phyloP scores from a whole-genome alignment of 2,329 filamentous ascomycete genomes.

The Aspergillus unguis region DNA sequence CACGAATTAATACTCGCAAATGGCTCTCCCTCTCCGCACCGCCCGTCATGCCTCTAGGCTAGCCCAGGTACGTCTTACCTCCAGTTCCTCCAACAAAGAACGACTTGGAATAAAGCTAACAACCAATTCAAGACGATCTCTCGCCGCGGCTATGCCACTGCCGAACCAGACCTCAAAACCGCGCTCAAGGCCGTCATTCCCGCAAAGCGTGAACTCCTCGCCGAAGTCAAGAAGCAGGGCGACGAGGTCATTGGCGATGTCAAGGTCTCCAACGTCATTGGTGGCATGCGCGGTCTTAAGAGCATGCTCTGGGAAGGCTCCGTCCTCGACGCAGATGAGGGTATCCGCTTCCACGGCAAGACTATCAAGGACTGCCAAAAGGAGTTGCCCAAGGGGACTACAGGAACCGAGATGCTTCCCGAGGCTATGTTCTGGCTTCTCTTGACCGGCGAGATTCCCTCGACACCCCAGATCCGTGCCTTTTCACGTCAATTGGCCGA shows the following conservation, averaged over 20 bases:
- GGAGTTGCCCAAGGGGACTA: constrained; percentile 85
- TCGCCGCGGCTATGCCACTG: constrained; percentile 51
- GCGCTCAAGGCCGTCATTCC: constrained; percentile 82
- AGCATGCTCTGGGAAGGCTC: constrained; percentile 99
- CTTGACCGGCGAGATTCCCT: constrained; percentile 87
- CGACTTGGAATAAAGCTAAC: too few relatives aligned
- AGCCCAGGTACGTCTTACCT: constrained; percentile 30
- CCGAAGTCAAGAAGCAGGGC: constrained; percentile 84
- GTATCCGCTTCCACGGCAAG: constrained; percentile 95
- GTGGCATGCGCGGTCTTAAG: constrained; percentile 96
- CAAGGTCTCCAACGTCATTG: constrained; percentile 89
- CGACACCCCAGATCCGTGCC: constrained; percentile 71
- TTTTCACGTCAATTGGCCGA: constrained; percentile 85
- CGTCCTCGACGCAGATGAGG: constrained; percentile 92
- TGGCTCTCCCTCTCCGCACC: constrained; percentile 32
- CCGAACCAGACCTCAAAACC: constrained; percentile 86
- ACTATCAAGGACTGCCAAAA: constrained; percentile 98
- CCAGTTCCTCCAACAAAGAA: too few relatives aligned
- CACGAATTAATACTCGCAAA: constrained; percentile 14
- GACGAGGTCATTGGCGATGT: constrained; percentile 85
- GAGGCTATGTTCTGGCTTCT: constrained; percentile 99
- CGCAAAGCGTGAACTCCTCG: constrained; percentile 86
- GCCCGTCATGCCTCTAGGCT: constrained; percentile 38
- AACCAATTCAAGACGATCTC: not conserved
- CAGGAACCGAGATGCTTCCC: constrained; percentile 91